Base-by-base conservation (phyloP, 768 basidiomycete species). In the Wakefieldia striispora region DNA sequence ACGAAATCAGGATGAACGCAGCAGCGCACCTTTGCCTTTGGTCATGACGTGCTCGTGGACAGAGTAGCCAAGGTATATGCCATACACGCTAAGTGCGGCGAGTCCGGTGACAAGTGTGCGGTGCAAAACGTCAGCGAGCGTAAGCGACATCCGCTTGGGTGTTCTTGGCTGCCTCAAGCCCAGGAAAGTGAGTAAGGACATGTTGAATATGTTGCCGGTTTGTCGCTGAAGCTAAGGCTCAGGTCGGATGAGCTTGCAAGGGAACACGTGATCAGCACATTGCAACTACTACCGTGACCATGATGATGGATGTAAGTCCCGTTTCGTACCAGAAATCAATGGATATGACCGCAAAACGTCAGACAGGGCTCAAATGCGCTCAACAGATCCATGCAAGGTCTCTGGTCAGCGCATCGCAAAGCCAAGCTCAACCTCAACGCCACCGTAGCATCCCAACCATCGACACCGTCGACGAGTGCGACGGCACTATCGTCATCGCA, bases 351-450 rank as follows among this genome's bases (percentile, higher is more conserved):
- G 14, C 67, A 57, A 69, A 52, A 66, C 65, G 65, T 65, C 72
- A 85, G 83, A 70, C 63, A 89, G 86, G 83, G 79, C 46, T 76
- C 85, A 50, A 91, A 91, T 71, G 67, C 78, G 16, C 73, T 91
- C 58, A 91, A 91, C 68, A 74, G 77, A 48, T 87, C 86, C 20
- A 87, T 89, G 83, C 88, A 88, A 66, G 82, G 80, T 20, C 75
- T 88, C 17, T 91, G 89, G 89, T 80, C 84, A 1, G 74, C 69
- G 11, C 86, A 90, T 47, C 72, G 83, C 35, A 76, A 77, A 23
- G 74, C 72, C n/a, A 84, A 77, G 63, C 43, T 91, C 12, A 91
- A 91, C 57, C 70, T 90, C 47, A 91, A 91, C 52, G 52, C 72
- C 2, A 11, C 50, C 1, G 45, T 61, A 4, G 20, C 19, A 20